Percentiles rank a stretch among this genome's conserved stretches.
phyloP scores from a whole-genome alignment of 129 eudicot genomes.

The Flaveria robusta region DNA sequence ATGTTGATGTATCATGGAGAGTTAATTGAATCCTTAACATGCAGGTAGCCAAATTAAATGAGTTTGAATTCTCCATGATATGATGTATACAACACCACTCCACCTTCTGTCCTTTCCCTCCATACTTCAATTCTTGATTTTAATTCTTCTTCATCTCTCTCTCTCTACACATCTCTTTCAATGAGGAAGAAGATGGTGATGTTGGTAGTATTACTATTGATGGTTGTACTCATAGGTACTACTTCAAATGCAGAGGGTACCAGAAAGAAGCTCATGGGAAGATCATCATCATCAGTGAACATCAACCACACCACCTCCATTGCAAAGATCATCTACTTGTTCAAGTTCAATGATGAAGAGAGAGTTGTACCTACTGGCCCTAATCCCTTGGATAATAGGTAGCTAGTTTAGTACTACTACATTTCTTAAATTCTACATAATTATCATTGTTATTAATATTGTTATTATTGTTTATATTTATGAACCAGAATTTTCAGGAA shows the following conservation, averaged over 20 bases:
- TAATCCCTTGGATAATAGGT: constrained; percentile 48
- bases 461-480: neutral
- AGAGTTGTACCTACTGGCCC: constrained; percentile 46
- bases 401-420: neutral
- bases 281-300: constrained; percentile 18
- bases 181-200: constrained; percentile 36
- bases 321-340: constrained; percentile 30
- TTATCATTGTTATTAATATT: neutral
- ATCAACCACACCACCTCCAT: constrained; percentile 12
- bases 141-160: constrained; percentile 12
- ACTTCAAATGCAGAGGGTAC: constrained; percentile 28
- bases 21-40: constrained; percentile 45
- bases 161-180: constrained; percentile 30
- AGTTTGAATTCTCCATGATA: constrained; percentile 29
- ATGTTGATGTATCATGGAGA: constrained; percentile 35
- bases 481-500: constrained; percentile 5
- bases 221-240: constrained; percentile 27
- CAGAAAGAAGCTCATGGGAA: constrained; percentile 34
- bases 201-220: constrained; percentile 26
- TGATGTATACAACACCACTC: constrained; percentile 41
- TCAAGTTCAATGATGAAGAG: constrained; percentile 38
- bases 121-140: constrained; percentile 7
- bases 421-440: neutral
- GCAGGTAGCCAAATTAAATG: constrained; percentile 38
- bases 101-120: constrained; percentile 35